Base-by-base conservation (phyloP, 805 yeast species). In the Candida vaughaniae region DNA sequence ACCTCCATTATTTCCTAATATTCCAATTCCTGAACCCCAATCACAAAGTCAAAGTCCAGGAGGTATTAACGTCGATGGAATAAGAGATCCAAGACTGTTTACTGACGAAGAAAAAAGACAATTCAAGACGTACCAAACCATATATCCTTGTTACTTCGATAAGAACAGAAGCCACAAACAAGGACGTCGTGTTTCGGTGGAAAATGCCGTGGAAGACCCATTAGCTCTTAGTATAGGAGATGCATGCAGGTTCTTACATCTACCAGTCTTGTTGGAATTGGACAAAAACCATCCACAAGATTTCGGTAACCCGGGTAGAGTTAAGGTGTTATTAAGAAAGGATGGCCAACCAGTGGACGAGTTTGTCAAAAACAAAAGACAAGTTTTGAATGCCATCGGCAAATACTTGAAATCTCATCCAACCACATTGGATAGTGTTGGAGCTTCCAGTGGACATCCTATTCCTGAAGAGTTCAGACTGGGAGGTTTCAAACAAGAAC, bases 281-380 rank as follows among this genome's bases (percentile, higher is more conserved):
- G 87, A 84, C 42, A 93, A 89, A 64, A 62, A 84, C 1, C 99
- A 91, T 62, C 98, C 98, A 9, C 95, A 90, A 60, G 98, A 91
- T 62, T 93, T 83, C 75, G 95, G 98, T 47, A 91, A 91, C 55
- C 95, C 97, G 4, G 99, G 99, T n/a, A 75, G 98, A 52, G 90
- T 93, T 23, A 77, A 95, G 48, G 83, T 89, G 16, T 66, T 79
- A 30, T 47, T 87, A 27, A 82, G 79, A 51, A 73, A 74, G 32
- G 61, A 71, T 8, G 80, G 78, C 1, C 49, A 59, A 18, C 56
- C 71, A 8, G 43, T 46, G 2, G 63, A 66, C 41, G 36, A 48
- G n/a, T 43, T 53, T 18, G 59, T 54, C 39, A 45, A 53, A 14
- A 62, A 55, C 33, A 89, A 90, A 56, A 77, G 95, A 49, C 79